Base-by-base conservation (phyloP, 352 stramenopile genomes). In the Phytophthora chlamydospora region DNA sequence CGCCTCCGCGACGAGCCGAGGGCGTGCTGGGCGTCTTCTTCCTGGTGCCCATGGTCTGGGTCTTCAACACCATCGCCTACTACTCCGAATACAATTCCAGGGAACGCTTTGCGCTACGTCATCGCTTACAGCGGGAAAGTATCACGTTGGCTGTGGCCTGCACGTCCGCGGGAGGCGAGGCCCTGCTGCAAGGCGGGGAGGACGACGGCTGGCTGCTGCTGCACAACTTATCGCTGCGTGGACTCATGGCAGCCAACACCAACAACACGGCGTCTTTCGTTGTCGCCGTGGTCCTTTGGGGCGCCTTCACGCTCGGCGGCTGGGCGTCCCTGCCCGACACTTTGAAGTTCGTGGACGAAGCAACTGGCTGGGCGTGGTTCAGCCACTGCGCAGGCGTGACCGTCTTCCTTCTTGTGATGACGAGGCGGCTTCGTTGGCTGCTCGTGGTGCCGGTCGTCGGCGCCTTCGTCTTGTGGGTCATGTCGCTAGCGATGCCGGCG, bases 41-140 rank as follows among this genome's bases (percentile, higher is more conserved):
- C 51, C 73, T 79, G 43, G 72, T 83, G 42, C 83, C 83, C 0
- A 87, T 90, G 21, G 84, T 92, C 17, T 87, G 81, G 67, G 84
- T 92, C 35, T 94, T 94, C 58, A 94, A 91, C 45, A 90, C 78
- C 4, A 91, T 94, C 66, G 81, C 85, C 27, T 94, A 94, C 70
- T 94, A 90, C 58, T 91, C 81, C 2, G 85, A 94, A 71, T 92
- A 90, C 59, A 92, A 91, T 71, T 85, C 81, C 19, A 70, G 85
- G 11, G 85, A 94, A 59, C 79, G 85, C 8, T 94, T 92, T 54
- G 78, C 88, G 32, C 51, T 94, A 21, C 81, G 81, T 5, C 77
- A 81, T 3, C 69, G 85, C 10, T 58, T 94, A 39, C 67, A 78
- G n/a, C 78, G 78, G 35, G 85, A 94, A 62, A 91, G 85, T 60